phyloP scores from a whole-genome alignment of 1,284 basidiomycete species.

The Ustilago loliicola region DNA sequence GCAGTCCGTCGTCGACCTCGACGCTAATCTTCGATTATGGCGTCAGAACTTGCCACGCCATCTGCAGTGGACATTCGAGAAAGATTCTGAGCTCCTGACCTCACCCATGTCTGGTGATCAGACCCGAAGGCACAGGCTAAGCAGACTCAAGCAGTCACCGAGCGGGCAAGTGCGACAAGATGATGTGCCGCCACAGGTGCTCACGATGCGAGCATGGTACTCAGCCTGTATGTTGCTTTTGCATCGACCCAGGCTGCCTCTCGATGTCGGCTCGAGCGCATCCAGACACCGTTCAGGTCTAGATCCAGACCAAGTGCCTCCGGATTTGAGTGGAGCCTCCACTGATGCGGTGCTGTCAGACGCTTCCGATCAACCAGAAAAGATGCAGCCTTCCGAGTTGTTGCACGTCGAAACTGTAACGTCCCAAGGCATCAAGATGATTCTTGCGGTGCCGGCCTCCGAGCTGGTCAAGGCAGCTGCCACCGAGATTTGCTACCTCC shows the following conservation, averaged over 20 bases:
- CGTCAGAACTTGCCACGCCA: conserved; percentile 1
- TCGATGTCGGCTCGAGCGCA: conserved; percentile 2
- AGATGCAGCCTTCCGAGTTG: background rate
- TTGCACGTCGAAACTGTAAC: background rate
- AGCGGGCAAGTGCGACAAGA: background rate
- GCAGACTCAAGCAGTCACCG: background rate
- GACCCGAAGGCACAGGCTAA: background rate
- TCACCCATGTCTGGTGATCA: background rate
- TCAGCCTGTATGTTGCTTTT: conserved; percentile 23
- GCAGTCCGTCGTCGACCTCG: conserved; percentile 7
- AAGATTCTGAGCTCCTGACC: background rate
- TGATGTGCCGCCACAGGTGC: conserved; percentile 25
- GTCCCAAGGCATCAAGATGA: background rate
- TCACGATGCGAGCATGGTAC: conserved; percentile 37
- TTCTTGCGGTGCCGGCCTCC: conserved; percentile 5
- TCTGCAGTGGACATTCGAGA: conserved; percentile 5
- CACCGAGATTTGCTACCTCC: conserved; percentile 23
- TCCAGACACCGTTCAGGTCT: background rate
- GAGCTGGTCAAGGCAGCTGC: conserved; percentile 19
- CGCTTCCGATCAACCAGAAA: background rate
- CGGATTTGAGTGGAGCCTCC: background rate
- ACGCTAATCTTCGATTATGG: conserved; percentile 9
- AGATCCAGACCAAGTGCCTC: background rate
- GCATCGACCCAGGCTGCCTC: conserved; percentile 24
- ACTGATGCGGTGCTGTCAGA: background rate